These are phyloP conservation scores for Colletotrichum coccodes DNA, from an alignment of 2,329 filamentous ascomycete genomes.

Conservation along the genomic window DNA sequence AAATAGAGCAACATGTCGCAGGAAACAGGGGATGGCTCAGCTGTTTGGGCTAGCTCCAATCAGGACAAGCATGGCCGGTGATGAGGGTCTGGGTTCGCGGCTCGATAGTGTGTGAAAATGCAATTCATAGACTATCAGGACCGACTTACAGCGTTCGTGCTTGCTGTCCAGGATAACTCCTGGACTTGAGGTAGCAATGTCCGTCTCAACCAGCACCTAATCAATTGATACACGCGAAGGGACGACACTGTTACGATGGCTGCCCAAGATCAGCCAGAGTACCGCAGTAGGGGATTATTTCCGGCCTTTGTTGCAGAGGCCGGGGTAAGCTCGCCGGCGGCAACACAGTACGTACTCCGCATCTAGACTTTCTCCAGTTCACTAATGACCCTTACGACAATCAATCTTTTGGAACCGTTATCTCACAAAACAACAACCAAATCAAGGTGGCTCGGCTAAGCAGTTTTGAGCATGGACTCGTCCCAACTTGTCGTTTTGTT, in stretches of 20 bases:
- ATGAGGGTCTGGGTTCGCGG: too few species aligned
- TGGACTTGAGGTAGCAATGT: too few species aligned
- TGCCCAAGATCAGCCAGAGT: neutral
- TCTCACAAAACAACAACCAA: neutral
- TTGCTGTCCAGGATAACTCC: too few species aligned
- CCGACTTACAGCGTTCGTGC: too few species aligned
- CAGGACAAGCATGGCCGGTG: too few species aligned
- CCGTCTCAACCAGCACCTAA: too few species aligned
- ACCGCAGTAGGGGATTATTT: neutral
- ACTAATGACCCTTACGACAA: neutral
- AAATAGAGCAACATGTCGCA: too few species aligned
- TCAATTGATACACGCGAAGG: neutral
- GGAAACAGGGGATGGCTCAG: too few species aligned
- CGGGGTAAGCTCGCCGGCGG: neutral
- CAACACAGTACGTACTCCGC: slow-evolving; percentile 18
- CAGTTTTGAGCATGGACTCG: neutral
- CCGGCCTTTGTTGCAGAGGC: neutral
- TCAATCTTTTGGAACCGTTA: neutral
- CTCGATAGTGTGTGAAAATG: too few species aligned
- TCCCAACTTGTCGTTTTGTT: neutral
- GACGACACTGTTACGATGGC: neutral
- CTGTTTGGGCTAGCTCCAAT: too few species aligned
- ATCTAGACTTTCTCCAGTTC: neutral
- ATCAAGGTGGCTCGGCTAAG: neutral
- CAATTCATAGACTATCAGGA: too few species aligned